Base-by-base conservation (phyloP, 2,329 filamentous ascomycete species). In the Fusarium napiforme region DNA sequence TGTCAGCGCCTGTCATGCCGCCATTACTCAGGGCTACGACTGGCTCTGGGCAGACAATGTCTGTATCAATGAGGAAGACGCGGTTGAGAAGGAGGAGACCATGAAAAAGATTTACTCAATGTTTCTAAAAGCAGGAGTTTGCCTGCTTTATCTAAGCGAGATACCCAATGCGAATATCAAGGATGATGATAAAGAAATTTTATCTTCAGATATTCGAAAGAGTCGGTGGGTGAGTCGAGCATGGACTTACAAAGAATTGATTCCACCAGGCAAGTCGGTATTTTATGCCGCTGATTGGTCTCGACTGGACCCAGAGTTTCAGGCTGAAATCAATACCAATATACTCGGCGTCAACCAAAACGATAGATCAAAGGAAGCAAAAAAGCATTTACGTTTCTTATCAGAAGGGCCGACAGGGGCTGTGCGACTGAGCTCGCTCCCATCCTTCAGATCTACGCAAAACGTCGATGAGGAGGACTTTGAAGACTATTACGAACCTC, bases 141-240 rank as follows among this genome's bases (percentile, higher is more conserved):
- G 59, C 11, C 10, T 66, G 11, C 19, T 21, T 0, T 66, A 66
- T n/a, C 9, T 63, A 1, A 50, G 28, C 28, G 63, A 56, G 2
- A 26, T 63, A 81, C 83, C 1, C 90, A 87, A 28, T 18, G 46
- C 39, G 0, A 32, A 46, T 7, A 34, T n/a, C 5, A 15, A 18
- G 9, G 21, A 19, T 15, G 12, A n/a, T 4, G 9, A 26, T 15
- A 28, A 15, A 10, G 30, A 64, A 10, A 1, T 23, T 2, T 14
- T 61, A 74, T 52, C 81, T 5, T 55, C 32, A 3, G 10, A 26
- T 0, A 2, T 4, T 0, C 46, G n/a, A 9, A 34, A 23, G 5
- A 60, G 50, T 9, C n/a, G 63, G 14, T 74, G 67, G 58, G 56
- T 21, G 14, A 71, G 52, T 37, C 56, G 59, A 23, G 75, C 60